phyloP scores from a whole-genome alignment of 2,329 filamentous ascomycete genomes.

The Fusarium subtropicale region DNA sequence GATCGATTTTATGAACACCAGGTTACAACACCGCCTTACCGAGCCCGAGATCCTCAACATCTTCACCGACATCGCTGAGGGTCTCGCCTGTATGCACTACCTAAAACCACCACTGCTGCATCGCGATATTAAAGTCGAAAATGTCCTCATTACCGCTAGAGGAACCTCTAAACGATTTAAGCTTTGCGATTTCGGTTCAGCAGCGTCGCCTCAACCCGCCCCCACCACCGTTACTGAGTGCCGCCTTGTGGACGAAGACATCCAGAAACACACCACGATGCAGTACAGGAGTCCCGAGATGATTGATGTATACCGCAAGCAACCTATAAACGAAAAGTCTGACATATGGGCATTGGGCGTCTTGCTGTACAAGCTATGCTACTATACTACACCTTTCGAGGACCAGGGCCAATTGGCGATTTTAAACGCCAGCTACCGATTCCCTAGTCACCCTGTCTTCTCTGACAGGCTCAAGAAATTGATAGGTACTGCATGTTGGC shows the following conservation, averaged over 20 bases:
- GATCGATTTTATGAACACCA: conserved; percentile 99
- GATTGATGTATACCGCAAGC: conserved; percentile 97
- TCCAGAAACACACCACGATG: conserved; percentile 95
- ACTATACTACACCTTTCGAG: conserved; percentile 98
- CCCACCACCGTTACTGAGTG: conserved; percentile 90
- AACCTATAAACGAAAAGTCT: conserved; percentile 97
- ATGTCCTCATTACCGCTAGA: conserved; percentile 85
- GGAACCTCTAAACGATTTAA: conserved; percentile 84
- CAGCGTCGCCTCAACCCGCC: conserved; percentile 84
- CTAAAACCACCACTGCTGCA: conserved; percentile 93
- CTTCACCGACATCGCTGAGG: conserved; percentile 94
- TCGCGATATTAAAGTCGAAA: conserved; percentile 96
- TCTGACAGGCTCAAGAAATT: conserved; percentile 90
- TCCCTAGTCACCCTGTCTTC: conserved; percentile 87
- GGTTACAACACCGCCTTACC: conserved; percentile 93
- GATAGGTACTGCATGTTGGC: conserved; percentile 70
- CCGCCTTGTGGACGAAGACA: conserved; percentile 92
- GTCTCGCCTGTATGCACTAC: conserved; percentile 99
- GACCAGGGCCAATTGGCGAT: conserved; percentile 98
- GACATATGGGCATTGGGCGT: conserved; percentile 98
- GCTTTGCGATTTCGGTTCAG: conserved; percentile 96
- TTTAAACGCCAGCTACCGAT: conserved; percentile 93
- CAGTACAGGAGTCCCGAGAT: conserved; percentile 99
- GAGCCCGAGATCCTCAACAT: conserved; percentile 98
- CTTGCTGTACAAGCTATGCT: conserved; percentile 96